These are phyloP conservation scores for Tagetes erecta DNA, from an alignment of 129 eudicot genomes.

Conservation along the genomic window DNA sequence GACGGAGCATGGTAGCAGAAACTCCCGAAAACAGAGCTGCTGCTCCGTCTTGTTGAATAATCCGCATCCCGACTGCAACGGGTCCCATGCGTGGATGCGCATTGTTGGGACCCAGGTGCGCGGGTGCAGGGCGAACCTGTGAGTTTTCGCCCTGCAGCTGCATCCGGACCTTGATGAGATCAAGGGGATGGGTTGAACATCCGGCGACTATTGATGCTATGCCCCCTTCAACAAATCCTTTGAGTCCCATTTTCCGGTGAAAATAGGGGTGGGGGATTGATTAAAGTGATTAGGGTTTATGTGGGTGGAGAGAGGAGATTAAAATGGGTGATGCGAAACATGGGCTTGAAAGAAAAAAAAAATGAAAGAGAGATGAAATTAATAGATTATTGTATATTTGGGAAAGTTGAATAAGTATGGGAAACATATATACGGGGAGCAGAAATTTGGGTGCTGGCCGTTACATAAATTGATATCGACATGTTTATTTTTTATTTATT, in stretches of 20 bases:
- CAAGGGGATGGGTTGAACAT: conserved; percentile 81
- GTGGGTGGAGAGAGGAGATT: conserved; percentile 40
- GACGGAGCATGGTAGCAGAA: conserved; percentile 87
- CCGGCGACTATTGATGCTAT: conserved; percentile 89
- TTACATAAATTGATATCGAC: conserved; percentile 12
- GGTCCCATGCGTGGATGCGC: conserved; percentile 68
- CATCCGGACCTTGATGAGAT: conserved; percentile 89
- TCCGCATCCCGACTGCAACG: conserved; percentile 56
- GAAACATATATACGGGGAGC: conserved; percentile 20
- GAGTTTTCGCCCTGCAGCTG: conserved; percentile 74
- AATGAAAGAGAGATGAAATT: conserved; percentile 16
- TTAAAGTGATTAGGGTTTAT: conserved; percentile 40
- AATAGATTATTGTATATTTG: conserved; percentile 9
- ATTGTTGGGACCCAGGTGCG: conserved; percentile 32
- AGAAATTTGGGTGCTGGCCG: conserved; percentile 8
- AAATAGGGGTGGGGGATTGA: neutral
- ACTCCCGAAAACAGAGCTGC: conserved; percentile 77
- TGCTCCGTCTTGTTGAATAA: conserved; percentile 64
- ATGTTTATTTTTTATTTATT: neutral
- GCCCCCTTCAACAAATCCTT: conserved; percentile 91
- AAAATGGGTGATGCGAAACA: conserved; percentile 50
- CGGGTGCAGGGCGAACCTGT: conserved; percentile 28
- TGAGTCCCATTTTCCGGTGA: conserved; percentile 49
- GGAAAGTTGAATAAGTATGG: conserved; percentile 27
- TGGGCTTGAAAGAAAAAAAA: conserved; percentile 20